These are phyloP conservation scores for Neonectria magnoliae DNA, from an alignment of 2,329 filamentous ascomycete genomes.

Conservation along the genomic window DNA sequence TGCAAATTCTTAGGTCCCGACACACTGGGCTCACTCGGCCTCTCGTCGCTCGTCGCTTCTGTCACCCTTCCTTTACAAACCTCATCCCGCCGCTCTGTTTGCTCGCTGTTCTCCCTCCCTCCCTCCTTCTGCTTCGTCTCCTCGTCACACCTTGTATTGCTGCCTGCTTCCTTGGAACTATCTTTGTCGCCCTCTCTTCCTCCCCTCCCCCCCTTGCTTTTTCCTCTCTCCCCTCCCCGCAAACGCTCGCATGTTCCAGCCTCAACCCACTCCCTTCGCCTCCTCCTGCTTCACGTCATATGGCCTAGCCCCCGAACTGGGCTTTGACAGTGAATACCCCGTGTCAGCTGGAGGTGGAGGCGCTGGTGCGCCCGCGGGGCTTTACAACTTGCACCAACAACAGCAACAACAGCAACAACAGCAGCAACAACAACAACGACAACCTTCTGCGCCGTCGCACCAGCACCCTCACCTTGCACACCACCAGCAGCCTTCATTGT, in stretches of 20 bases:
- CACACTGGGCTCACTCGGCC: constrained; percentile 19
- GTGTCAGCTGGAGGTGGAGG: constrained; percentile 42
- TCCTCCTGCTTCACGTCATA: constrained; percentile 54
- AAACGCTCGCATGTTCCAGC: constrained; percentile 60
- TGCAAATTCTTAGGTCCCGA: constrained; percentile 25
- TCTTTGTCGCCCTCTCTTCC: constrained; percentile 19
- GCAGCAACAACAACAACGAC: constrained; percentile 12
- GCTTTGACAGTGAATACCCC: constrained; percentile 35
- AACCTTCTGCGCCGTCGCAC: constrained; percentile 17
- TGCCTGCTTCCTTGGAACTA: no score
- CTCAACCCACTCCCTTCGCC: constrained; percentile 61
- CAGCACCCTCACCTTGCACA: constrained; percentile 18
- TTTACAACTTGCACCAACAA: constrained; percentile 22
- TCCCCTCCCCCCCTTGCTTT: constrained; percentile 23
- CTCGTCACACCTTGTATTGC: constrained; percentile 19
- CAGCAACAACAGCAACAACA: no score
- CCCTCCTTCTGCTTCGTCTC: neutral
- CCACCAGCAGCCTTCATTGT: constrained; percentile 29
- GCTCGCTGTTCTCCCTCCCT: neutral
- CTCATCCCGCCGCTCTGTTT: constrained; percentile 10
- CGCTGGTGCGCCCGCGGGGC: constrained; percentile 23
- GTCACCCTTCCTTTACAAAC: neutral
- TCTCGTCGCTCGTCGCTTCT: neutral
- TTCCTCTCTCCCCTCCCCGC: constrained; percentile 13
- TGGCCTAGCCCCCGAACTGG: constrained; percentile 49